Base-by-base conservation (phyloP, 1,139 yeast species). In the Nakaseomyces kungkrabaensis region DNA sequence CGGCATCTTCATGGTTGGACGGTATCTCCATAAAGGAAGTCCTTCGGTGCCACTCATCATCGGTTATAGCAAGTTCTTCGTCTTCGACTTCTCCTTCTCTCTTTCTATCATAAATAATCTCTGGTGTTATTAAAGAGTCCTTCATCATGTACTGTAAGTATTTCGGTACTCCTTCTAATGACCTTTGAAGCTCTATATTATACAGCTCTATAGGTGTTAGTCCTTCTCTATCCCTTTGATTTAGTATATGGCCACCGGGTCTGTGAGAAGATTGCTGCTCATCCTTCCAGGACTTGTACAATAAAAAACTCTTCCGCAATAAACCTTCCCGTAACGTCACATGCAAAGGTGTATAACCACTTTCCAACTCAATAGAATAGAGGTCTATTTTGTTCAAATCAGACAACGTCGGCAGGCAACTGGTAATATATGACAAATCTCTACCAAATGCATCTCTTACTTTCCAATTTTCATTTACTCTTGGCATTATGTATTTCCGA, bases 301-400 rank as follows among this genome's bases (percentile, higher is more conserved):
- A 58, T 78, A 77, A 49, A 47, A 61, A 65, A n/a, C 64, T 58
- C 45, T 63, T 63, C 41, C 59, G 53, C 17, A 65, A 49, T 32
- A 59, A 52, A 5, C 65, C 64, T 29, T 48, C 48, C 43, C 52
- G 57, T 36, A 66, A 48, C 5, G 61, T 50, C 2, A 60, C 52
- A 66, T 90, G 97, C 43, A 89, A 70, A 33, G 89, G 80, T 40
- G 87, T 85, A 85, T 95, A 89, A 0, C 89, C 87, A 61, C 79
- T 87, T 65, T 90, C 97, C 51, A 71, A 72, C 63, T 90, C 97
- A 1, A 72, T 68, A 0, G 75, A 63, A 9, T 63, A 58, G 1
- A 81, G 55, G 44, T 81, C 74, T 9, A 73, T 59, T 44, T 75
- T 72, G 6, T 75, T 72, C 56, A 78, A 74, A 51, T 73, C 73